These are phyloP conservation scores for Pichia sp. DNA, from an alignment of 1,139 yeast species.

Conservation along the genomic window DNA sequence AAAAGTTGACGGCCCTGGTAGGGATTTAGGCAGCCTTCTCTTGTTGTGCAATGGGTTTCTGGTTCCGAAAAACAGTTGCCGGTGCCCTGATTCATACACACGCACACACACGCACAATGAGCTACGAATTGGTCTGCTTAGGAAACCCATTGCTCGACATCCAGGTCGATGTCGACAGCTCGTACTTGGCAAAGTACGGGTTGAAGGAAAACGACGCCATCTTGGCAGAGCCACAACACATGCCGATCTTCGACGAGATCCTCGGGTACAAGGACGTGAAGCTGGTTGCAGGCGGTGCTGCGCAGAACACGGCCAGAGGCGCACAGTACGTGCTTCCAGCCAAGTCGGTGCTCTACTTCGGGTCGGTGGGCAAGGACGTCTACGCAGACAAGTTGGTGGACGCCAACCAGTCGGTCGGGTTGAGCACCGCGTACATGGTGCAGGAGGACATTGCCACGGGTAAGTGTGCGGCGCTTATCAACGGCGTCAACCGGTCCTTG, in stretches of 20 bases:
- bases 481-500: slow-evolving; percentile 80
- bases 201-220: slow-evolving; percentile 94
- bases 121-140: slow-evolving; percentile 59
- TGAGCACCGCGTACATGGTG: slow-evolving; percentile 78
- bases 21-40: background rate
- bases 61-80: no score
- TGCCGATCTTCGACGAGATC: slow-evolving; percentile 81
- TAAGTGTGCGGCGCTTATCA: slow-evolving; percentile 93
- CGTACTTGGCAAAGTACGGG: slow-evolving; percentile 71
- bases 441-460: slow-evolving; percentile 81
- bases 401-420: slow-evolving; percentile 88
- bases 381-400: slow-evolving; percentile 74
- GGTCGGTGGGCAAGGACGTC: slow-evolving; percentile 91
- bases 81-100: background rate
- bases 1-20: background rate
- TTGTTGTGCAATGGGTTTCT: no score
- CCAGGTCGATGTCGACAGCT: slow-evolving; percentile 72
- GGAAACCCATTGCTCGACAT: slow-evolving; percentile 82
- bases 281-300: slow-evolving; percentile 97
- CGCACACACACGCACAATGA: slow-evolving; percentile 32
- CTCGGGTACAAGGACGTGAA: slow-evolving; percentile 57
- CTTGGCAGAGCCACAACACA: slow-evolving; percentile 81
- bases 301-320: slow-evolving; percentile 98
- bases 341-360: slow-evolving; percentile 85
- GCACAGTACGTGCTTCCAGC: slow-evolving; percentile 88